These are phyloP conservation scores for Syzygium aqueum DNA, from an alignment of 345 rosid species.

Conservation along the genomic window DNA sequence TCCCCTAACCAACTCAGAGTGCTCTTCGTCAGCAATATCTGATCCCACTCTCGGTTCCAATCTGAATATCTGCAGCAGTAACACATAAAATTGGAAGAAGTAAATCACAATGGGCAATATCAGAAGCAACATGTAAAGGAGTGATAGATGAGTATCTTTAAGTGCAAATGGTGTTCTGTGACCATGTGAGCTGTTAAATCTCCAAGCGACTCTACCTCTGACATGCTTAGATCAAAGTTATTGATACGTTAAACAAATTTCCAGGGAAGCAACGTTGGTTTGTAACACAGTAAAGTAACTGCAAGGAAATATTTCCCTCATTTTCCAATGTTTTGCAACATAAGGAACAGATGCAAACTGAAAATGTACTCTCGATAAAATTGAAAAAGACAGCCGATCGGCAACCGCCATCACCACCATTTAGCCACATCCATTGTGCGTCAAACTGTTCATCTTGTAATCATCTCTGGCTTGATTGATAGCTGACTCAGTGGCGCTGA, in stretches of 20 bases:
- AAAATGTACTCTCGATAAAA: neutral
- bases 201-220: neutral
- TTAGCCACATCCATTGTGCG: neutral
- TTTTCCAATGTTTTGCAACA: neutral
- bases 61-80: constrained; percentile 52
- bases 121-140: neutral
- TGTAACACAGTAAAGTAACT: neutral
- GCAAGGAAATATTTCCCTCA: neutral
- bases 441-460: neutral
- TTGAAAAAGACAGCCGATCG: neutral
- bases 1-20: neutral
- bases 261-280: neutral
- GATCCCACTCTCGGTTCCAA: constrained; percentile 47
- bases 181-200: neutral
- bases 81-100: neutral
- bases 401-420: neutral
- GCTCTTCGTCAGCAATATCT: constrained; percentile 24
- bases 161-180: neutral
- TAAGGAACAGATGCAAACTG: neutral
- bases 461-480: neutral
- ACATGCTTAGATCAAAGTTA: neutral
- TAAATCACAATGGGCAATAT: neutral
- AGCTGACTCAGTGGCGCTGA: neutral
- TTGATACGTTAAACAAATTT: neutral
- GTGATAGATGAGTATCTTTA: neutral